Conservation (phyloP, 257 asterid genomes). For the Mitragyna speciosa region DNA sequence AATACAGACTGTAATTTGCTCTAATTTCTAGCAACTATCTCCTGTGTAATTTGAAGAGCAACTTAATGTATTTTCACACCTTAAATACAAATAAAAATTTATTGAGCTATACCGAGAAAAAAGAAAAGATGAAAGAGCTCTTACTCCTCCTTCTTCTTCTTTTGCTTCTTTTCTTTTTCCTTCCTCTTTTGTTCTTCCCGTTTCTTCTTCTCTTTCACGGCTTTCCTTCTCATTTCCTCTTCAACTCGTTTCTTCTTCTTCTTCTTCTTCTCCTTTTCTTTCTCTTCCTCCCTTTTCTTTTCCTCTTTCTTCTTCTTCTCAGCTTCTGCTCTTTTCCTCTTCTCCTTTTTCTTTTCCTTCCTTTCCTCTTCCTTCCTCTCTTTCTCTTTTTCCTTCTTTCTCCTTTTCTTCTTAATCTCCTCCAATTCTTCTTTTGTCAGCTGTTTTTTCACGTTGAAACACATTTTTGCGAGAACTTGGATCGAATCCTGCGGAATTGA, state of each 20-base stretch:
- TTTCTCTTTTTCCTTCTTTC: slow-evolving; percentile 10
- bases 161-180: neutral
- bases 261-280: neutral
- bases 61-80: neutral
- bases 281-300: neutral
- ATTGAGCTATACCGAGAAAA: neutral
- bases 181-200: neutral
- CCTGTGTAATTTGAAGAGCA: neutral
- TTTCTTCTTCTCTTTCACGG: neutral
- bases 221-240: neutral
- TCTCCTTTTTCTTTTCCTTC: neutral
- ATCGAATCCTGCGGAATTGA: neutral
- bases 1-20: neutral
- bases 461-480: neutral
- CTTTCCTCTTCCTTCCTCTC: slow-evolving; percentile 2
- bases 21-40: neutral
- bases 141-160: neutral
- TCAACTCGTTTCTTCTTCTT: neutral
- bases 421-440: slow-evolving; percentile 23
- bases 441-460: slow-evolving; percentile 25
- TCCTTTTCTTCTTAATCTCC: slow-evolving; percentile 22
- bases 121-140: neutral
- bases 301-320: neutral
- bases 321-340: neutral
- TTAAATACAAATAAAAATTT: neutral